Evolutionary conservation across 805 yeast species (phyloP).

Genomic region (Suhomyces kilbournensis): DNA sequence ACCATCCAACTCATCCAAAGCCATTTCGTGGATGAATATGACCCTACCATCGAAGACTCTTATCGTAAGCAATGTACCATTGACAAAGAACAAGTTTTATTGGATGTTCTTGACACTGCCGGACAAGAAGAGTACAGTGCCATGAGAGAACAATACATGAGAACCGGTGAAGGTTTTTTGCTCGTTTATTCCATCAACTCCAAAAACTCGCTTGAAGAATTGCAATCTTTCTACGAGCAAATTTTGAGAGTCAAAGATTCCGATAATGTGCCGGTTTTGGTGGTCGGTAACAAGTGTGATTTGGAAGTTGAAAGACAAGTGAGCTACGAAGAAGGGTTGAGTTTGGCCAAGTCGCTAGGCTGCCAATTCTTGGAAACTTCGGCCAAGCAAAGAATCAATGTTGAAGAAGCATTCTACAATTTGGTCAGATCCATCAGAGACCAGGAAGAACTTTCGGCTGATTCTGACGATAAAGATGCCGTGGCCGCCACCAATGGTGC

Average conservation of each 20-base stretch:
- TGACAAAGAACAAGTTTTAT: conserved; percentile 58
- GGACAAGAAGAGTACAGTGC: conserved; percentile 98
- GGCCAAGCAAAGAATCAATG: conserved; percentile 88
- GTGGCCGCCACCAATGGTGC: conserved; percentile 5
- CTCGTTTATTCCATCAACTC: conserved; percentile 88
- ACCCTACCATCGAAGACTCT: conserved; percentile 94
- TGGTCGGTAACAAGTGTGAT: conserved; percentile 82
- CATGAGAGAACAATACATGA: conserved; percentile 83
- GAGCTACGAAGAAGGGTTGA: conserved; percentile 57
- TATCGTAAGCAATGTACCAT: conserved; percentile 84
- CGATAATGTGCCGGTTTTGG: conserved; percentile 67
- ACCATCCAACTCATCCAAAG: conserved; percentile 93
- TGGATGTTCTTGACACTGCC: conserved; percentile 94
- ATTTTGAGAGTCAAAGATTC: conserved; percentile 74
- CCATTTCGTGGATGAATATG: conserved; percentile 95
- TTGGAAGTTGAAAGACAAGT: conserved; percentile 75
- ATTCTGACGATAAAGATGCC: conserved; percentile 1
- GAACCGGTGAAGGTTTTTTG: conserved; percentile 92
- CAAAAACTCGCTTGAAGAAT: conserved; percentile 79
- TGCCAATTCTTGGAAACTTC: conserved; percentile 86
- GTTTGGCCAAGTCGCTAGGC: conserved; percentile 61
- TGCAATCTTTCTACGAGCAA: conserved; percentile 74
- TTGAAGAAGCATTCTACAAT: conserved; percentile 77
- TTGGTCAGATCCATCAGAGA: conserved; percentile 56
- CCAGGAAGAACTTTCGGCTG: conserved; percentile 9